Evolutionary conservation across 2,329 filamentous ascomycete genomes (phyloP).

Genomic region (Sarocladiaceae sp.): DNA sequence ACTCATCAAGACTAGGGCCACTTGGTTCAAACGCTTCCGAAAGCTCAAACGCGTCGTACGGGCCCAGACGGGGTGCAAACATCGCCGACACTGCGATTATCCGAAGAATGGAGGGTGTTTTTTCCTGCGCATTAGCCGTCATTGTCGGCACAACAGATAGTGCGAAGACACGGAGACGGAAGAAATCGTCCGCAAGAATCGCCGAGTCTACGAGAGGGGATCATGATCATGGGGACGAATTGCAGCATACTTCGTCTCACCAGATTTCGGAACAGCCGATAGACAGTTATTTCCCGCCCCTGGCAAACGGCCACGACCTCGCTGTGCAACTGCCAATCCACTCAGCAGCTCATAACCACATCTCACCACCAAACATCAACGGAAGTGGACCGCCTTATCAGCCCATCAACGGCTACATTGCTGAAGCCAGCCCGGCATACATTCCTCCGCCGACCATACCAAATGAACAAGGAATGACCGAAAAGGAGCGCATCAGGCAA

Average conservation of each 20-base stretch:
- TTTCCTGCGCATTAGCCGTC: conserved; percentile 80
- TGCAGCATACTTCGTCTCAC: conserved; percentile 8
- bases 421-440: conserved; percentile 38
- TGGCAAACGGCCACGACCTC: conserved; percentile 24
- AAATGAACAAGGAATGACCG: conserved; percentile 61
- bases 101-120: conserved; percentile 85
- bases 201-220: conserved; percentile 24
- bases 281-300: conserved; percentile 21
- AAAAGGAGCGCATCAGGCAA: conserved; percentile 75
- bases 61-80: conserved; percentile 42
- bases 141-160: conserved; percentile 77
- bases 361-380: not conserved
- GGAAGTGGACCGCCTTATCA: conserved; percentile 11
- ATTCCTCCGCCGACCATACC: conserved; percentile 57
- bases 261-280: not conserved
- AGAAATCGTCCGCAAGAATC: not conserved
- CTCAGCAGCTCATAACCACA: not conserved
- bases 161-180: not conserved
- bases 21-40: conserved; percentile 24
- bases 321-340: conserved; percentile 10
- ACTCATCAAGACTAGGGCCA: conserved; percentile 41
- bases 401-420: conserved; percentile 10
- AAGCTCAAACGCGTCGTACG: conserved; percentile 22
- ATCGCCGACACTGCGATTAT: conserved; percentile 87
- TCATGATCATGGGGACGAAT: conserved; percentile 17